These are phyloP conservation scores for Ailanthus altissimus DNA, from an alignment of 345 rosid species.

Conservation along the genomic window DNA sequence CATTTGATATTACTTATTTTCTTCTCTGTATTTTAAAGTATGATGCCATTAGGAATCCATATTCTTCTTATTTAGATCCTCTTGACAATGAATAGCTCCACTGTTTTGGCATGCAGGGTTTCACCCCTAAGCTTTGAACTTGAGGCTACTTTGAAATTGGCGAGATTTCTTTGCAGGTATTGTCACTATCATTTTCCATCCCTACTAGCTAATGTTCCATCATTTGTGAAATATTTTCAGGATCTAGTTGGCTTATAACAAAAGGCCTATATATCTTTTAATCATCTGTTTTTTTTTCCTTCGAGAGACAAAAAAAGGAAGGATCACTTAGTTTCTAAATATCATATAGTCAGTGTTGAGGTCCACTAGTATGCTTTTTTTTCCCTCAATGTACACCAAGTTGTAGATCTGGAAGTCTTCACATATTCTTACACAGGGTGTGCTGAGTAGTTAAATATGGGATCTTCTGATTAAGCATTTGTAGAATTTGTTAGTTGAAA, in stretches of 20 bases:
- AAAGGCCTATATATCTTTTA: background rate
- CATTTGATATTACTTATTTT: background rate
- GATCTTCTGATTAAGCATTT: constrained; percentile 11
- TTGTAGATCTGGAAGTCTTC: constrained; percentile 17
- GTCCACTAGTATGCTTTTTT: constrained; percentile 9
- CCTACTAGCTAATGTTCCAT: background rate
- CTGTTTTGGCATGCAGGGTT: constrained; percentile 59
- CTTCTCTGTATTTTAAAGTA: background rate
- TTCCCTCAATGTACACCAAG: background rate
- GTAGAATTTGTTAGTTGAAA: background rate
- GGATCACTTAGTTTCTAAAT: background rate
- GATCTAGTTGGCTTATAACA: constrained; percentile 4
- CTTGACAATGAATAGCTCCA: constrained; percentile 16
- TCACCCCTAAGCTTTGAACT: constrained; percentile 98
- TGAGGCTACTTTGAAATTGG: constrained; percentile 89
- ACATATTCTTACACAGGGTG: background rate
- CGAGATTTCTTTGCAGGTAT: constrained; percentile 98
- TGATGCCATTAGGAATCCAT: background rate
- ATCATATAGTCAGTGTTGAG: background rate
- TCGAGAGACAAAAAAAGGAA: background rate
- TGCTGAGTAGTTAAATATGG: constrained; percentile 6
- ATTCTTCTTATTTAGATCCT: constrained; percentile 7
- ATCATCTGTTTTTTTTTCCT: too few species aligned
- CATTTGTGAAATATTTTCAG: background rate
- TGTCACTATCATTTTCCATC: background rate